Percentiles rank a stretch among this genome's conserved stretches.
phyloP scores from a whole-genome alignment of 1,284 basidiomycete species.

The Malassezia sympodialis region DNA sequence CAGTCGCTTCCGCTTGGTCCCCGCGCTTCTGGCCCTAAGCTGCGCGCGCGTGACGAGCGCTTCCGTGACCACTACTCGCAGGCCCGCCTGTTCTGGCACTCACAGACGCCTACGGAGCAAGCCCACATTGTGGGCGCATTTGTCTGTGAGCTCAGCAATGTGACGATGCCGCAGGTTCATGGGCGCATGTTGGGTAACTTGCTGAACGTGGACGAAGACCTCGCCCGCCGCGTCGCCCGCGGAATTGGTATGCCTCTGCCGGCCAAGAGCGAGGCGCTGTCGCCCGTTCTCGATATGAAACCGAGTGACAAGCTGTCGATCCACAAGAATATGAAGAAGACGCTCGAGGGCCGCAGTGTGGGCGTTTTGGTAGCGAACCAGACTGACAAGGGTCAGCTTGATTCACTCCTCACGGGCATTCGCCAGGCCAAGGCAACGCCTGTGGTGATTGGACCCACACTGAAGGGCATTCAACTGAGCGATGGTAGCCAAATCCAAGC shows the following conservation, averaged over 20 bases:
- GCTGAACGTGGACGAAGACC: slow-evolving; percentile 12
- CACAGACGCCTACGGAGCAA: slow-evolving; percentile 7
- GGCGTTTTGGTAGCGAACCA: slow-evolving; percentile 4
- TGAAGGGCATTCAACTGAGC: neutral
- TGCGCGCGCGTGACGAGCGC: slow-evolving; percentile 12
- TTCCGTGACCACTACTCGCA: slow-evolving; percentile 12
- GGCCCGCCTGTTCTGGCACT: slow-evolving; percentile 7
- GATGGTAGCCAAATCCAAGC: neutral
- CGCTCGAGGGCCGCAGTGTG: slow-evolving; percentile 2
- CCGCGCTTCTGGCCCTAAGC: slow-evolving; percentile 5
- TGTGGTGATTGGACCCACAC: neutral
- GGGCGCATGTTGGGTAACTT: slow-evolving; percentile 6
- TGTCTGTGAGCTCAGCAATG: slow-evolving; percentile 7
- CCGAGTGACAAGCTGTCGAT: slow-evolving; percentile 3
- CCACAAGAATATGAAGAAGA: neutral
- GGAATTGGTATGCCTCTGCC: slow-evolving; percentile 11
- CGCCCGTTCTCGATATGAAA: neutral
- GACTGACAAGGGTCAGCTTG: neutral
- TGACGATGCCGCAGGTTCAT: slow-evolving; percentile 2
- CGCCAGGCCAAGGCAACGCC: neutral
- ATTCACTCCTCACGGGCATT: neutral
- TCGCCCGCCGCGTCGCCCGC: neutral
- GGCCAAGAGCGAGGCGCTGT: neutral
- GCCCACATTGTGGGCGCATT: slow-evolving; percentile 3
- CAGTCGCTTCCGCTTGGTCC: slow-evolving; percentile 8